Percentiles rank a stretch among this genome's conserved stretches.
Evolutionary conservation across 371 early-diverging fungal species (phyloP).

Genomic region (Aphelidium insulamus): DNA sequence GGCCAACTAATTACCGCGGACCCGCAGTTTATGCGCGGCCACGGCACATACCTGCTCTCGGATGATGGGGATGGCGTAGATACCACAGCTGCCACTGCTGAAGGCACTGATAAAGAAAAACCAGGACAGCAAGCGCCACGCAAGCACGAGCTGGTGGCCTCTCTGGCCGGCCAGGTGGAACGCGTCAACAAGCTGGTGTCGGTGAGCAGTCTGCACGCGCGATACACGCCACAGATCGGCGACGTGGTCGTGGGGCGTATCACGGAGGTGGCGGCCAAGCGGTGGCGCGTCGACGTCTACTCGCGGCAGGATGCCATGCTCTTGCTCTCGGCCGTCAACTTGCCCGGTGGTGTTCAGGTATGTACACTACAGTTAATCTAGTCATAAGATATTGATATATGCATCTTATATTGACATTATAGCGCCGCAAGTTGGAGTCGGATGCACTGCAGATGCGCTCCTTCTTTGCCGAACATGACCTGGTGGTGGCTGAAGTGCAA

Average conservation of each 20-base stretch:
- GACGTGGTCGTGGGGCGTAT: slow-evolving; percentile 97
- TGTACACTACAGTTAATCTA: neutral
- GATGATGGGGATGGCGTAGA: slow-evolving; percentile 14
- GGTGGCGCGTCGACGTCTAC: slow-evolving; percentile 95
- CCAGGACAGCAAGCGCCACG: too few relatives aligned
- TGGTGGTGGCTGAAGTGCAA: slow-evolving; percentile 94
- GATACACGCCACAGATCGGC: slow-evolving; percentile 85
- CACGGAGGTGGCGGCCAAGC: slow-evolving; percentile 63
- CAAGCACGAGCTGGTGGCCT: slow-evolving; percentile 37
- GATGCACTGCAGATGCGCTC: slow-evolving; percentile 97
- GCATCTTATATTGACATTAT: slow-evolving; percentile 1
- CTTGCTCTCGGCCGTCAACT: slow-evolving; percentile 76
- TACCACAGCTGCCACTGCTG: slow-evolving; percentile 41
- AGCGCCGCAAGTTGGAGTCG: slow-evolving; percentile 87
- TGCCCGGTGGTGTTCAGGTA: slow-evolving; percentile 92
- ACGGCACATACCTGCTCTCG: too few relatives aligned
- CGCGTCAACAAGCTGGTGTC: slow-evolving; percentile 91
- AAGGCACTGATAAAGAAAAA: slow-evolving; percentile 73
- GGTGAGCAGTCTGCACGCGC: slow-evolving; percentile 62
- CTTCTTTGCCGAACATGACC: slow-evolving; percentile 87
- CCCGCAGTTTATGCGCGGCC: slow-evolving; percentile 64
- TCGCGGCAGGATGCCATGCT: slow-evolving; percentile 72
- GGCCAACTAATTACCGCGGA: slow-evolving; percentile 68
- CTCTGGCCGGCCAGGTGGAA: slow-evolving; percentile 78
- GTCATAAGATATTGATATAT: neutral